These are phyloP conservation scores for Senna siamea DNA, from an alignment of 306 rosid genomes.

Conservation along the genomic window DNA sequence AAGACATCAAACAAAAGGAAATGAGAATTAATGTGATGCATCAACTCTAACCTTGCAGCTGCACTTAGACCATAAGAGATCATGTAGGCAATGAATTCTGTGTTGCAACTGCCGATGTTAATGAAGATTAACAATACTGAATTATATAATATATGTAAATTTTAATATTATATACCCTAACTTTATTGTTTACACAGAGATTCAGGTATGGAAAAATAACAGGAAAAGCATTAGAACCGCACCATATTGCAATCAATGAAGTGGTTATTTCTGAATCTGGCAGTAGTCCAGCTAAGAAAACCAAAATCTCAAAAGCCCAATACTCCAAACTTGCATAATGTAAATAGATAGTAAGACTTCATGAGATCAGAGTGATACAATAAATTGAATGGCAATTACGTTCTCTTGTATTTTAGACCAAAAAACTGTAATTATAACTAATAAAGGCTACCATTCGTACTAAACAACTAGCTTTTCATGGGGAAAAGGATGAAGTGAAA, in stretches of 20 bases:
- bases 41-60: slow-evolving; percentile 69
- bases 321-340: slow-evolving; percentile 74
- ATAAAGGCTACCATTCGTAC: too few species aligned
- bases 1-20: slow-evolving; percentile 1
- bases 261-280: slow-evolving; percentile 68
- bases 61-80: slow-evolving; percentile 80
- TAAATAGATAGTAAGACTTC: slow-evolving; percentile 28
- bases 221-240: slow-evolving; percentile 31
- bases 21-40: background rate
- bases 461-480: too few species aligned
- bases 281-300: slow-evolving; percentile 76
- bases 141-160: too few species aligned
- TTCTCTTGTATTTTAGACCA: too few species aligned
- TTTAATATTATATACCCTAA: too few species aligned
- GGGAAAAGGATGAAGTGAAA: background rate
- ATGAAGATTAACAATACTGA: background rate
- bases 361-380: slow-evolving; percentile 3
- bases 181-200: too few species aligned
- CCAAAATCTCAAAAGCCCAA: slow-evolving; percentile 89
- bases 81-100: slow-evolving; percentile 72
- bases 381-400: background rate
- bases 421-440: too few species aligned
- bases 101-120: slow-evolving; percentile 58
- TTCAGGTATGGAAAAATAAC: background rate
- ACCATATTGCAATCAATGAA: slow-evolving; percentile 88